Evolutionary conservation across 2,329 filamentous ascomycete species (phyloP).

Genomic region (Fusarium bactridioides): DNA sequence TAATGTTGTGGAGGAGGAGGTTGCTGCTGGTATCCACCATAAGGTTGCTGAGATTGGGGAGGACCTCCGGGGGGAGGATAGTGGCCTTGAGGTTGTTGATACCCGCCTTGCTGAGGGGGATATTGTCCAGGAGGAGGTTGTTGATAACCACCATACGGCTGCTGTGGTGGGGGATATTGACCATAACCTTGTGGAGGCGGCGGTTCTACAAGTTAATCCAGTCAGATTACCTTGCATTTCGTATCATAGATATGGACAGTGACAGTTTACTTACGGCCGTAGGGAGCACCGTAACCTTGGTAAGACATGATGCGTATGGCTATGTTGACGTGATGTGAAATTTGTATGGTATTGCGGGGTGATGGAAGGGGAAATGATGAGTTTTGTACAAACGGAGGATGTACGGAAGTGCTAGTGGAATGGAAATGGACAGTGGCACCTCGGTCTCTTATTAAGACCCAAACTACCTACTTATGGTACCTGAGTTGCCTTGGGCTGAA

Average conservation of each 20-base stretch:
- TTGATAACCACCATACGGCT: constrained; percentile 47
- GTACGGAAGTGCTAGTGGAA: not conserved
- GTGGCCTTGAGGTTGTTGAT: constrained; percentile 47
- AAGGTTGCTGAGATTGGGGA: constrained; percentile 42
- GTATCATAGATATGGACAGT: not conserved
- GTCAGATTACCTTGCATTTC: constrained; percentile 16
- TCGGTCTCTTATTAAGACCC: constrained; percentile 22
- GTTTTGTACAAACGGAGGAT: constrained; percentile 7
- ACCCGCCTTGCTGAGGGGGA: constrained; percentile 44
- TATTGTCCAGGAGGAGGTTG: constrained; percentile 45
- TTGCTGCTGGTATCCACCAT: constrained; percentile 46
- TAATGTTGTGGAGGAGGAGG: constrained; percentile 45
- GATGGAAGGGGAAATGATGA: constrained; percentile 10
- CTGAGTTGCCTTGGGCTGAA: constrained; percentile 13
- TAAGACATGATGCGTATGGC: constrained; percentile 47
- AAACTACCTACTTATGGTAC: not conserved
- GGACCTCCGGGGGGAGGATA: constrained; percentile 46
- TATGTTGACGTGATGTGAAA: constrained; percentile 4
- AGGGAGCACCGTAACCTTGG: constrained; percentile 44
- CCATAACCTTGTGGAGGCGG: constrained; percentile 53
- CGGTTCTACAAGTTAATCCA: constrained; percentile 12
- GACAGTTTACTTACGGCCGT: constrained; percentile 47
- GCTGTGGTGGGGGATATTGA: constrained; percentile 44
- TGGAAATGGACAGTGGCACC: constrained; percentile 19
- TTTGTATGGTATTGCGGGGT: constrained; percentile 14